These are phyloP conservation scores for Mesostigma viride DNA, from an alignment of 139 green algal genomes.

Conservation along the genomic window DNA sequence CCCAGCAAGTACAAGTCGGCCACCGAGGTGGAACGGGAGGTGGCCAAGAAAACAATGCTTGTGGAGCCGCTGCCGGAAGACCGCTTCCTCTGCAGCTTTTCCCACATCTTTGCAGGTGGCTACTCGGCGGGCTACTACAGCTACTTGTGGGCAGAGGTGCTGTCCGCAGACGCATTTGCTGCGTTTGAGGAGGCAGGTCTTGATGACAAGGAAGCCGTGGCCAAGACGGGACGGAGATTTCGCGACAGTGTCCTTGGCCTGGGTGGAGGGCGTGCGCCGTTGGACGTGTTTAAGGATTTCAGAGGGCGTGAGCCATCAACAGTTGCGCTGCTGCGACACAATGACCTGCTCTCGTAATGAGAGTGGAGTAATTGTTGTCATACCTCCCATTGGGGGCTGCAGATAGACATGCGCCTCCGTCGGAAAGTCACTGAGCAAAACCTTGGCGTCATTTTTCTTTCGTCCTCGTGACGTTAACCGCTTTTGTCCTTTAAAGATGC, in stretches of 20 bases:
- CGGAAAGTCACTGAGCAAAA: no score
- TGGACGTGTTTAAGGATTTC: slow-evolving; percentile 58
- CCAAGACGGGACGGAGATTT: slow-evolving; percentile 58
- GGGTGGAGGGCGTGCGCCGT: slow-evolving; percentile 64
- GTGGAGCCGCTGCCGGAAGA: slow-evolving; percentile 74
- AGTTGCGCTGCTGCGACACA: slow-evolving; percentile 75
- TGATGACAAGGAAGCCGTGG: slow-evolving; percentile 53
- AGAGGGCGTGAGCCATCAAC: slow-evolving; percentile 70
- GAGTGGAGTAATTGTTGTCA: no score
- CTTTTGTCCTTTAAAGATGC: no score
- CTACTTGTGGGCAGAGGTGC: slow-evolving; percentile 89
- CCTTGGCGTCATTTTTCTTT: no score
- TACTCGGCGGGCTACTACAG: slow-evolving; percentile 76
- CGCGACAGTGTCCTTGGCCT: slow-evolving; percentile 80
- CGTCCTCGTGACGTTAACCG: no score
- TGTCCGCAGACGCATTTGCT: slow-evolving; percentile 82
- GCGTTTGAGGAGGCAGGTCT: slow-evolving; percentile 91
- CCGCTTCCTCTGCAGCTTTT: slow-evolving; percentile 89
- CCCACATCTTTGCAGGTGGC: slow-evolving; percentile 90
- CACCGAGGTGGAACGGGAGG: slow-evolving; percentile 58
- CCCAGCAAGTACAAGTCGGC: no score
- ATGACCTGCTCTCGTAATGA: no score
- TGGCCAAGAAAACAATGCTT: slow-evolving; percentile 50
- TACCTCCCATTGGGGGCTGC: no score
- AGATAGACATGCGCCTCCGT: no score